A percentile compares a stretch with the other conserved stretches of the same genome.
Conservation (phyloP, 2,329 filamentous ascomycete species). For the Trichophyton simii region DNA sequence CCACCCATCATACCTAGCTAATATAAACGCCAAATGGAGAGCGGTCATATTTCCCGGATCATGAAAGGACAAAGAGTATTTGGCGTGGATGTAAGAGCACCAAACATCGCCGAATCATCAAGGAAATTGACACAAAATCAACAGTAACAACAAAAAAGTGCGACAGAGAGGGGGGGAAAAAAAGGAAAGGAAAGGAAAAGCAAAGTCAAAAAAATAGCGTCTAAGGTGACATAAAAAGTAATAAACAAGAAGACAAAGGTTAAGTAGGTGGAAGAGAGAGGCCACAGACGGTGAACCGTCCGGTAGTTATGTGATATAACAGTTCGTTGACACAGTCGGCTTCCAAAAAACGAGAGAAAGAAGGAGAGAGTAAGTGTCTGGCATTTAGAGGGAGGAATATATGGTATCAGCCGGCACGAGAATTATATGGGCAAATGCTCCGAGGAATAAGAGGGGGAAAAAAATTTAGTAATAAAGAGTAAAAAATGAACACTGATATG, state of each 20-base stretch:
- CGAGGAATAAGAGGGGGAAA: not conserved
- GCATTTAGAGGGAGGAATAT: not conserved
- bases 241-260: conserved; percentile 2
- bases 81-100: not conserved
- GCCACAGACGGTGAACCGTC: not conserved
- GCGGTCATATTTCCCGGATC: not conserved
- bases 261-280: not conserved
- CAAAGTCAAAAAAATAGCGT: not conserved
- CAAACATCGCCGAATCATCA: not conserved
- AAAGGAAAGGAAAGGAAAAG: not conserved
- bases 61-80: not conserved
- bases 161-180: not conserved
- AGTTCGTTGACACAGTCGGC: not conserved
- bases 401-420: not conserved
- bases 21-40: not conserved
- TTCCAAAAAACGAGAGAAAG: not conserved
- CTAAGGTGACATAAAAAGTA: conserved; percentile 3
- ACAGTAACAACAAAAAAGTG: not conserved
- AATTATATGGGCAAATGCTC: conserved; percentile 1
- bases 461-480: not conserved
- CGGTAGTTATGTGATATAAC: not conserved
- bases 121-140: not conserved
- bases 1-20: conserved; percentile 3
- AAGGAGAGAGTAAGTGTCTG: not conserved
- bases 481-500: not conserved